phyloP scores from a whole-genome alignment of 805 yeast species.

The Vanderwaltozyma polyspora region DNA sequence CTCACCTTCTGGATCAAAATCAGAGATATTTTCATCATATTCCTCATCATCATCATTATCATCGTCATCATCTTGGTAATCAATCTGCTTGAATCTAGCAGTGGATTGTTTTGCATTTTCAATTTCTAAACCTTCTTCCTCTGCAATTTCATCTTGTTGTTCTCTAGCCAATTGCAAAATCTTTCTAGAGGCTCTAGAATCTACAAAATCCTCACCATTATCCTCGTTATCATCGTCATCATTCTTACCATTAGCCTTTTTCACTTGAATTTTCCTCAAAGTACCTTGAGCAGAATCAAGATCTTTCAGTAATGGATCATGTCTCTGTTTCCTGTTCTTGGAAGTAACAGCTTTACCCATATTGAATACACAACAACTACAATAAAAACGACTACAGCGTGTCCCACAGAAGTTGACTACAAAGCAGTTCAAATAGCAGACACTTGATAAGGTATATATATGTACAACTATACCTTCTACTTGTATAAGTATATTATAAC shows the following conservation, averaged over 20 bases:
- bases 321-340: slow-evolving; percentile 50
- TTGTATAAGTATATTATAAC: not conserved
- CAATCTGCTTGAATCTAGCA: slow-evolving; percentile 24
- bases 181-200: slow-evolving; percentile 72
- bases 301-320: slow-evolving; percentile 72
- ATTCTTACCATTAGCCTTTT: slow-evolving; percentile 26
- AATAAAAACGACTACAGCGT: no score
- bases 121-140: slow-evolving; percentile 40
- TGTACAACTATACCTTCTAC: not conserved
- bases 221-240: slow-evolving; percentile 31
- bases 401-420: no score
- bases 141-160: slow-evolving; percentile 84
- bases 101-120: slow-evolving; percentile 21
- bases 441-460: no score
- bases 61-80: slow-evolving; percentile 41
- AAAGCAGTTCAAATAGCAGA: no score
- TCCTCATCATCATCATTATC: slow-evolving; percentile 32
- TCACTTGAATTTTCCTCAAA: slow-evolving; percentile 36
- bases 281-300: slow-evolving; percentile 66
- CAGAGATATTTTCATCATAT: slow-evolving; percentile 35
- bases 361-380: no score
- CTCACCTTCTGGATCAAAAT: slow-evolving; percentile 40
- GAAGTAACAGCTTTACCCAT: slow-evolving; percentile 60
- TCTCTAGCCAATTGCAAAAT: slow-evolving; percentile 82
- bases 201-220: slow-evolving; percentile 50